Evolutionary conservation across 345 rosid species (phyloP), one percentile per base, ranked within the genome.

Genomic region (Citropsis articulata): DNA sequence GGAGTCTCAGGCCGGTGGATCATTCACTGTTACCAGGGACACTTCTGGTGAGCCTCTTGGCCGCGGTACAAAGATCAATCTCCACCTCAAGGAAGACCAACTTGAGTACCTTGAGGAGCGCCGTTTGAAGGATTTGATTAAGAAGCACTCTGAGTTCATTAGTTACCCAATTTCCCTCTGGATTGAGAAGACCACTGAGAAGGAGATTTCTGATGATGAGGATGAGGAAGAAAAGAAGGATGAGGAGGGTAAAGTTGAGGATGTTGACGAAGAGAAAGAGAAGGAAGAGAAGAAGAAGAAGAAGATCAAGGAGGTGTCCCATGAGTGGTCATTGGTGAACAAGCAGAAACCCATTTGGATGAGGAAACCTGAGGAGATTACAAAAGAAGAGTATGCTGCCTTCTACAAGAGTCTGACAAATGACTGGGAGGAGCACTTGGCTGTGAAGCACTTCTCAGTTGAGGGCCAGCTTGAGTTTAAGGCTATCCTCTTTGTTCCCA

Each of bases 301-400:
- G 87, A 93, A 88, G 91, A 93, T 93, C 69, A 93, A 93, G 91
- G 97, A 93, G 78, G 94, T 93, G 22, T 93, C 95, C n/a, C 89
- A 91, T 28, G 97, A 93, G 36, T 93, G 95, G 97, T 86, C 89
- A 25, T 80, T 94, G 84, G 88, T 92, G 42, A 94, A 94, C 91
- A 94, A 94, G 86, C 98, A 94, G 87, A 94, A 94, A 27, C 98
- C 98, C 0, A 91, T 94, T 45, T 94, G 97, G 98, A 91, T 94
- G 98, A 92, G 97, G 90, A 94, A 94, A 77, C 91, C 98, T 0
- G 98, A 94, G 85, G 98, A 94, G 78, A 94, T 94, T 77, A 82
- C 73, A 4, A 94, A 94, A 90, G 98, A 94, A 72, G 98, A 94
- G 31, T 94, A 94, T 77, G 85, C 97, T 78, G 97, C 97, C 27